A percentile compares a stretch with the other conserved stretches of the same genome.
Evolutionary conservation across 306 rosid species (phyloP).

Genomic region (Ceratonia siliqua): DNA sequence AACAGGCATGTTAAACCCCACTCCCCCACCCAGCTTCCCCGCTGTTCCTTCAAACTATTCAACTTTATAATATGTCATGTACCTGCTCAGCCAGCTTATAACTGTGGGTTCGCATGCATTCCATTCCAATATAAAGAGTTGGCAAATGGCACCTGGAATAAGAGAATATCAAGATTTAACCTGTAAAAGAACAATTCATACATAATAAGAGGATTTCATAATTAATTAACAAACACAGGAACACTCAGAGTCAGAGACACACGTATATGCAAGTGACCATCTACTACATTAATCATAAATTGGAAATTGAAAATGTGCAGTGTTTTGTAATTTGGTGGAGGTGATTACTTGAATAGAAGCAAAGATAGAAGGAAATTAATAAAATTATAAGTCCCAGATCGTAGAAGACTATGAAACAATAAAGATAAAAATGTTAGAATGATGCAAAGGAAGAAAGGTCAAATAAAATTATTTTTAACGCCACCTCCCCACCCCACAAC

Average conservation of each 20-base stretch:
- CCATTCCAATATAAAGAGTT: constrained; percentile 98
- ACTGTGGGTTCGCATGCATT: constrained; percentile 97
- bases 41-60: background rate
- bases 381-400: background rate
- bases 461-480: background rate
- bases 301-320: constrained; percentile 13
- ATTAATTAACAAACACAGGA: background rate
- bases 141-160: constrained; percentile 98
- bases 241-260: background rate
- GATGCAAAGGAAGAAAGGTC: background rate
- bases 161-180: constrained; percentile 70
- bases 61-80: constrained; percentile 20
- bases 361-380: background rate
- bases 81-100: constrained; percentile 99
- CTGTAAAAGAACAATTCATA: constrained; percentile 52
- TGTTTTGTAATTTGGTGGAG: background rate
- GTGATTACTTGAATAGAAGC: background rate
- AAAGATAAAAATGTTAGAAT: constrained; percentile 6
- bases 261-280: constrained; percentile 4
- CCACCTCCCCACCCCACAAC: too few species aligned
- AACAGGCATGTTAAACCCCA: background rate
- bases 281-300: constrained; percentile 5
- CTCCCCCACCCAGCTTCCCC: background rate
- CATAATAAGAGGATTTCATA: constrained; percentile 51
- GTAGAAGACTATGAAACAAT: background rate